Percentiles rank a stretch among this genome's conserved stretches.
phyloP scores from a whole-genome alignment of 805 yeast genomes.

The Candida sonorensis region DNA sequence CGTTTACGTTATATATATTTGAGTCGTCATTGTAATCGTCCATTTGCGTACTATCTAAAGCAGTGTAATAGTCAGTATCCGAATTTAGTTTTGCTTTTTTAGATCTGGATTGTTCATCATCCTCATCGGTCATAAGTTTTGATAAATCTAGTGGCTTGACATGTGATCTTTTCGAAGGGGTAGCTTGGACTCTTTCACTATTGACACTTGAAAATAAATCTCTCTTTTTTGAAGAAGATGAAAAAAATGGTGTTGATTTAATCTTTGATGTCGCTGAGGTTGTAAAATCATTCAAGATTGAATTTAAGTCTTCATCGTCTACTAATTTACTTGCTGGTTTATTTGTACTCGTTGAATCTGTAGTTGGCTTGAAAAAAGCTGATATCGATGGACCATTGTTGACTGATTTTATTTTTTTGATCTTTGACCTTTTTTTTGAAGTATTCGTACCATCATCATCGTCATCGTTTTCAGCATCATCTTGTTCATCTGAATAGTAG shows the following conservation, averaged over 20 bases:
- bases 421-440: conserved; percentile 17
- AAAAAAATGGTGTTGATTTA: conserved; percentile 17
- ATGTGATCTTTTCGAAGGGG: conserved; percentile 26
- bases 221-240: conserved; percentile 12
- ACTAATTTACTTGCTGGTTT: conserved; percentile 38
- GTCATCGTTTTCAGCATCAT: conserved; percentile 22
- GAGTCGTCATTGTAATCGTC: conserved; percentile 14
- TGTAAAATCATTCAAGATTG: conserved; percentile 55
- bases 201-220: conserved; percentile 26
- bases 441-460: conserved; percentile 17
- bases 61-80: conserved; percentile 18
- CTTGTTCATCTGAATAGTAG: conserved; percentile 52
- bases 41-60: conserved; percentile 9
- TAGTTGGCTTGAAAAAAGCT: conserved; percentile 47
- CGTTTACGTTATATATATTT: no score
- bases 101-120: conserved; percentile 11
- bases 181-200: no score
- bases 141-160: conserved; percentile 17
- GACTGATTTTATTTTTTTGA: conserved; percentile 30
- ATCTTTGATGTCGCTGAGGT: conserved; percentile 16
- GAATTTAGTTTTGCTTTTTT: conserved; percentile 20
- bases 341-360: no score
- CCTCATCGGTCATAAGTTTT: conserved; percentile 12
- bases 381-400: conserved; percentile 28
- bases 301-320: conserved; percentile 54